Evolutionary conservation across 1,284 basidiomycete genomes (phyloP).

Genomic region (Megacollybia platyphylla): DNA sequence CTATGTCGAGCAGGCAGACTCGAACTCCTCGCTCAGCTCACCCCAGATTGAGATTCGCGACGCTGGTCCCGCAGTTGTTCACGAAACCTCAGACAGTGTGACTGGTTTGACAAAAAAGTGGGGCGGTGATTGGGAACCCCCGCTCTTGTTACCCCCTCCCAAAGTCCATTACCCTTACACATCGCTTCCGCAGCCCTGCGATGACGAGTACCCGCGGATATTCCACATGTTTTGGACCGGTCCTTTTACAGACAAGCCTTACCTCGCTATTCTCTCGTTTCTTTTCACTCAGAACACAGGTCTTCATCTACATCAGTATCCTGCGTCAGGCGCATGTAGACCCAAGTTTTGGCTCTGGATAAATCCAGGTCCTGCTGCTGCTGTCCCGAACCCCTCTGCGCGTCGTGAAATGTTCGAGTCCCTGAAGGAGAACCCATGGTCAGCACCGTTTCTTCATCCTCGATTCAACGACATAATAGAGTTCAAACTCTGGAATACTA

Average conservation of each 20-base stretch:
- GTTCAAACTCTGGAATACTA: conserved; percentile 87
- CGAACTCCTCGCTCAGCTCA: conserved; percentile 10
- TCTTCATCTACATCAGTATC: conserved; percentile 34
- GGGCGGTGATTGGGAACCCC: conserved; percentile 30
- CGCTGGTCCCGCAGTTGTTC: not conserved
- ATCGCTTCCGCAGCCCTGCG: conserved; percentile 45
- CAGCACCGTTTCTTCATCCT: conserved; percentile 71
- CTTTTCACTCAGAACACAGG: conserved; percentile 76
- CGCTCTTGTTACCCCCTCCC: conserved; percentile 24
- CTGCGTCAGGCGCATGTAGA: conserved; percentile 35
- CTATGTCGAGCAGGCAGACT: conserved; percentile 40
- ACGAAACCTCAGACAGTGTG: conserved; percentile 7
- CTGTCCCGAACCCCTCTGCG: conserved; percentile 63
- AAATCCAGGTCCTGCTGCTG: conserved; percentile 62
- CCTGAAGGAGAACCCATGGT: conserved; percentile 72
- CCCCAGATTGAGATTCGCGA: conserved; percentile 4
- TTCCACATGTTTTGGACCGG: conserved; percentile 87
- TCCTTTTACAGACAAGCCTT: conserved; percentile 77
- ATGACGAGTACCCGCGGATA: conserved; percentile 56
- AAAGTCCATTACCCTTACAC: conserved; percentile 40
- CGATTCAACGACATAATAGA: conserved; percentile 72
- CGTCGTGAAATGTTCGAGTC: conserved; percentile 55
- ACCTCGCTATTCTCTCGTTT: conserved; percentile 68
- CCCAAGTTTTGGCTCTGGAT: conserved; percentile 86
- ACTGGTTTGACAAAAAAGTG: conserved; percentile 24